Evolutionary conservation across 225 moss, liverwort and hornwort genomes (phyloP), one percentile per base, ranked within the genome.

Genomic region (Pleurozium schreberi): DNA sequence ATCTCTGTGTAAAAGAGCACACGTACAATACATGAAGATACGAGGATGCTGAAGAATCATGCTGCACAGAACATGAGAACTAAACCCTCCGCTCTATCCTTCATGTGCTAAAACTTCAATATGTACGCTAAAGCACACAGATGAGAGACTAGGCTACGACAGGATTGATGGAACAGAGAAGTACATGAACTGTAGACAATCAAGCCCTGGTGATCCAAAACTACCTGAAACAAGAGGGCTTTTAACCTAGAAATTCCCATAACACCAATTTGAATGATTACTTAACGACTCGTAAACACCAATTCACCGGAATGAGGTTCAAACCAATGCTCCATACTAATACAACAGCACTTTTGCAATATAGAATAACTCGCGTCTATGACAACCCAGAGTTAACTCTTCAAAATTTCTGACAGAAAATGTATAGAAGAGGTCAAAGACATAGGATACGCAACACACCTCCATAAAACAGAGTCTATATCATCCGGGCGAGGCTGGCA

Each of bases 381-480:
- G n/a, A 84, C 79, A 75, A 45, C 53, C 33, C 45, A 85, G 12
- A 84, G 14, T 34, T 57, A 31, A 57, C 22, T 74, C 55, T 66
- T 84, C 76, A 36, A 53, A 26, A 60, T 70, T 68, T 47, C n/a
- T 28, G 63, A 78, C 69, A 88, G 43, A 82, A 49, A 71, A 73
- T 49, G 33, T 50, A 75, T 70, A 66, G 59, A 83, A 70, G 34
- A 78, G 58, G 42, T 62, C 57, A 55, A 83, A 77, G 34, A 70
- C 65, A 82, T 78, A 38, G 40, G 52, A 42, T 30, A 60, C 33
- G 57, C 64, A 82, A 86, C 31, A 62, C 92, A 99, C 99, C 97
- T 97, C 95, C 96, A 97, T 86, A 99, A 90, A 92, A 93, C 93
- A 93, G 96, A 93, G 91, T 99, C 97, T 82, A 99, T 95, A 92